phyloP scores from a whole-genome alignment of 495 filamentous ascomycete genomes.

The Xylaria longipes region DNA sequence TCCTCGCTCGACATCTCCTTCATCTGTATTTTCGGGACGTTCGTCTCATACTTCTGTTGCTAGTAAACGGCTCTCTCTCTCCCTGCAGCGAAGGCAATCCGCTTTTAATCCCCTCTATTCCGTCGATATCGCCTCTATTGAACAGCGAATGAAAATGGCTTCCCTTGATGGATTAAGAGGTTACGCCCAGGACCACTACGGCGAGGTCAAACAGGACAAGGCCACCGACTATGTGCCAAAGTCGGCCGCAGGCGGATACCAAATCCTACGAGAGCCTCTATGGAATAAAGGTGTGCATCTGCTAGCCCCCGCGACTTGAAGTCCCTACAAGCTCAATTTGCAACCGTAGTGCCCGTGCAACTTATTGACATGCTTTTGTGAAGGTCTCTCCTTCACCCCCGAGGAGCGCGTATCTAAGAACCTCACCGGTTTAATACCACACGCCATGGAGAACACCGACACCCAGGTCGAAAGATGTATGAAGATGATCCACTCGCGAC shows the following conservation, averaged over 20 bases:
- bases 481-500: constrained; percentile 74
- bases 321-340: constrained; percentile 20
- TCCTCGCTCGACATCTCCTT: constrained; percentile 59
- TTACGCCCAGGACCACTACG: constrained; percentile 58
- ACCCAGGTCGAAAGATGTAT: constrained; percentile 62
- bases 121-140: constrained; percentile 58
- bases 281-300: constrained; percentile 63
- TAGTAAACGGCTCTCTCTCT: constrained; percentile 61
- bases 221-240: constrained; percentile 57
- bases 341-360: constrained; percentile 15
- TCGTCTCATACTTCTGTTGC: constrained; percentile 59
- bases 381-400: constrained; percentile 63
- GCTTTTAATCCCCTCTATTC: constrained; percentile 61
- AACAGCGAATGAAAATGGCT: constrained; percentile 60
- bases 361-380: constrained; percentile 27
- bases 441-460: constrained; percentile 60
- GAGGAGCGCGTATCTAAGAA: constrained; percentile 63
- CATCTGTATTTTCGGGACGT: constrained; percentile 51
- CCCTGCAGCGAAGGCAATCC: constrained; percentile 53
- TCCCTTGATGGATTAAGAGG: constrained; percentile 59
- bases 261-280: constrained; percentile 60
- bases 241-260: constrained; percentile 58
- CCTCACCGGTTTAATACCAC: constrained; percentile 63
- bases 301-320: neutral
- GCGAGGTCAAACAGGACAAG: constrained; percentile 56